Evolutionary conservation across 2,329 filamentous ascomycete species (phyloP).

Genomic region (Fusarium temperatum): DNA sequence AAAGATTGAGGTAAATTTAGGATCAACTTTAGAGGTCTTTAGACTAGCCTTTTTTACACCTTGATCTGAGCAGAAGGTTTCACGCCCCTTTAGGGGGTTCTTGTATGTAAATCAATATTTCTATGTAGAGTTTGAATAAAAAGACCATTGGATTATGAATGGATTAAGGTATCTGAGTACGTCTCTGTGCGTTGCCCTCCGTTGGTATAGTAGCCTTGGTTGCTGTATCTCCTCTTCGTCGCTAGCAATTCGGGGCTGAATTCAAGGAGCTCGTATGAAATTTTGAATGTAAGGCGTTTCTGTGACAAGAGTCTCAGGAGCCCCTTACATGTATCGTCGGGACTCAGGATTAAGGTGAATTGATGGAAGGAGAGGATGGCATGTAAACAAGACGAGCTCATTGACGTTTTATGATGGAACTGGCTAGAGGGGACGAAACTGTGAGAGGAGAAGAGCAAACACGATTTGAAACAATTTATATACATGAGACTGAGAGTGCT

Average conservation of each 20-base stretch:
- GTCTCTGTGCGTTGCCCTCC: not conserved
- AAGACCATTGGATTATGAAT: not conserved
- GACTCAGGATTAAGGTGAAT: too few species aligned
- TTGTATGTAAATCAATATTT: too few species aligned
- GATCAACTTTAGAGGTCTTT: not conserved
- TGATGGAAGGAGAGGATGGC: not conserved
- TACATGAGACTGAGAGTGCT: not conserved
- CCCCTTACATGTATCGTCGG: not conserved
- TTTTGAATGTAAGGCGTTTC: too few species aligned
- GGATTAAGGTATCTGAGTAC: not conserved
- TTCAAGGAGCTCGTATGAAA: not conserved
- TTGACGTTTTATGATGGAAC: not conserved
- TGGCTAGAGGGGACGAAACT: too few species aligned
- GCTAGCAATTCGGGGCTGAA: not conserved
- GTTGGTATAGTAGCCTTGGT: not conserved
- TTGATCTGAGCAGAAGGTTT: not conserved
- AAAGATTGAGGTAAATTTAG: not conserved
- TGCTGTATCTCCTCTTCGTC: not conserved
- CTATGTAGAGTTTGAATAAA: too few species aligned
- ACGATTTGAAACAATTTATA: not conserved
- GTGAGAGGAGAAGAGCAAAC: too few species aligned
- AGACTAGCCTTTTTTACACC: not conserved
- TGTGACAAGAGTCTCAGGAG: not conserved
- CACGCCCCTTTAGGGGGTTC: rapidly evolving
- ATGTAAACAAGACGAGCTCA: not conserved